Evolutionary conservation across 768 basidiomycete genomes (phyloP), one percentile per base, ranked within the genome.

Genomic region (Baorangia bicolor): DNA sequence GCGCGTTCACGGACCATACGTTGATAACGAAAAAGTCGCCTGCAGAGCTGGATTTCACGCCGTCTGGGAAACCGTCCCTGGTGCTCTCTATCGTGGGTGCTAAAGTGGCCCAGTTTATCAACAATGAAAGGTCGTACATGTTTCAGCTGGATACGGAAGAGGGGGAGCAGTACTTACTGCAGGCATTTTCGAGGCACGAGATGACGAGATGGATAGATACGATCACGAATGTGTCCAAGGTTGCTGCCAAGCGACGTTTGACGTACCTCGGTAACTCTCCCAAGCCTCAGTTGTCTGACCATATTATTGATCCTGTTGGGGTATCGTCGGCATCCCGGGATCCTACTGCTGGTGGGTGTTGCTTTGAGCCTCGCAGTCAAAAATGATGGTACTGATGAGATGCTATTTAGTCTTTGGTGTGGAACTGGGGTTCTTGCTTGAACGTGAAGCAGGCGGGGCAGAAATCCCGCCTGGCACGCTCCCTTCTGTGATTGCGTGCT

Each of bases 81-180:
- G 88, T 89, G 25, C 74, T 94, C 50, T 90, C 83, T 60, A 77
- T 93, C 33, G 82, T 85, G 43, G 89, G 88, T 58, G 87, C 89
- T 18, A 80, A 79, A 34, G 85, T 90, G 21, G 77, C 82, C 10
- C 82, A 81, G 58, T 86, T 88, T 61, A 81, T 86, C 73, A 92
- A 91, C 66, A 86, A 87, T 67, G 87, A 91, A 58, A 80, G 92
- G 43, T 90, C 92, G 44, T 94, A 85, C 69, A 85, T 83, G 46
- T 90, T 94, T 77, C 84, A 88, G 64, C 77, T 94, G 41, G 85
- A 90, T 64, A 90, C 91, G 1, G 92, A 94, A 67, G 92, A 94
- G 65, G 92, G 92, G 9, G 91, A 90, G 0, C 87, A 87, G 64
- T 92, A 91, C 64, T 69, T 92, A 33, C 72, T 94, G 16, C 92